phyloP scores from a whole-genome alignment of 352 stramenopile genomes.

The Pythium volutum region DNA sequence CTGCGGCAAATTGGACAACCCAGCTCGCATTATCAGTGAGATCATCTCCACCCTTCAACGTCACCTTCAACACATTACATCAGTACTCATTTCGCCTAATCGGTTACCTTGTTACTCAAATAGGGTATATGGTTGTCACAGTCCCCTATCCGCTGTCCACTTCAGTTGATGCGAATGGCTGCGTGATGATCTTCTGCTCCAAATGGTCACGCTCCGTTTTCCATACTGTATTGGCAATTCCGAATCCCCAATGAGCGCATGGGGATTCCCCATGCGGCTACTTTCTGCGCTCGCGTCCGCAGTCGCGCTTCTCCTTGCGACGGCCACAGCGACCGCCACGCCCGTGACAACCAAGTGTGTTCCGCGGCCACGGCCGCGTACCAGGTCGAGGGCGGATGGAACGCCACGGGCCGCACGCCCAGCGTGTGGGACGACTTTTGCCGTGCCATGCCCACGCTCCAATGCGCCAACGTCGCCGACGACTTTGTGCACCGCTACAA shows the following conservation, averaged over 20 bases:
- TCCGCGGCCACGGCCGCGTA: conserved; percentile 85
- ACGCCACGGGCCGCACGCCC: conserved; percentile 70
- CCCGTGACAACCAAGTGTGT: conserved; percentile 34
- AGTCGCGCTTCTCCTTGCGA: not conserved
- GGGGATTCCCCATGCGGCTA: not conserved
- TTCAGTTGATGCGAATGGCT: too few relatives aligned
- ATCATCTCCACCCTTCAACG: too few relatives aligned
- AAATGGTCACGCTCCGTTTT: not conserved
- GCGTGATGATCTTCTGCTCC: too few relatives aligned
- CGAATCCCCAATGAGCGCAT: not conserved
- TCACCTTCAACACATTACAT: too few relatives aligned
- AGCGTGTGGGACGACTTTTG: conserved; percentile 95
- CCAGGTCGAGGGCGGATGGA: conserved; percentile 91
- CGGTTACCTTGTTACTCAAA: too few relatives aligned
- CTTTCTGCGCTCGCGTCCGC: not conserved
- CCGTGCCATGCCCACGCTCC: conserved; percentile 47
- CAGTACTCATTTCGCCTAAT: too few relatives aligned
- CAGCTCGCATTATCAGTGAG: too few relatives aligned
- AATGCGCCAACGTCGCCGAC: conserved; percentile 90
- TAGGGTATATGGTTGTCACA: too few relatives aligned
- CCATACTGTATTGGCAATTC: not conserved
- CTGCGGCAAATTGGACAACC: too few relatives aligned
- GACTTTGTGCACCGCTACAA: conserved; percentile 92
- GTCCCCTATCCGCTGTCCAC: too few relatives aligned
- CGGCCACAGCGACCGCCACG: not conserved